Conservation (phyloP, 352 stramenopile genomes). For the Achlya hypogyna region DNA sequence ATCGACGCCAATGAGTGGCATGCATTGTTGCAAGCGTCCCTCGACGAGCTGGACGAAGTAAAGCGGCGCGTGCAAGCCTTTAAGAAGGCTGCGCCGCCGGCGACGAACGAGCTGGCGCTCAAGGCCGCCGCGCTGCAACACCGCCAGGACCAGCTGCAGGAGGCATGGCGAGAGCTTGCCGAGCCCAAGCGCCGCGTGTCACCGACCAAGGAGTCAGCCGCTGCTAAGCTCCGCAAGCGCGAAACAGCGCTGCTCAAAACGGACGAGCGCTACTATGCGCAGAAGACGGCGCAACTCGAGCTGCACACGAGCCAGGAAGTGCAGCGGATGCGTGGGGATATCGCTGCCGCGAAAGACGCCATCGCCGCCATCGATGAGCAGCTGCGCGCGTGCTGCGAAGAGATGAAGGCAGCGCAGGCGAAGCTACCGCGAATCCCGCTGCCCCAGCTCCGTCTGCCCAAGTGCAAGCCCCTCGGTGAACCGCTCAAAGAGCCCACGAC, state of each 20-base stretch:
- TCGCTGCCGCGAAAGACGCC: neutral
- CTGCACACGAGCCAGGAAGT: conserved; percentile 8
- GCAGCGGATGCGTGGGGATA: conserved; percentile 4
- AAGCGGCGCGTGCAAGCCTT: neutral
- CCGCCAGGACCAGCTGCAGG: conserved; percentile 2
- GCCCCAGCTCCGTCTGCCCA: conserved; percentile 6
- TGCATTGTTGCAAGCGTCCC: neutral
- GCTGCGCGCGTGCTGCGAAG: neutral
- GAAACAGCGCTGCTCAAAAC: conserved; percentile 1
- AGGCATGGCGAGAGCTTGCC: neutral
- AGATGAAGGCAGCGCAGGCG: neutral
- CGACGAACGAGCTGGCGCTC: neutral
- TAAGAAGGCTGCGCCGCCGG: neutral
- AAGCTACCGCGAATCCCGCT: neutral
- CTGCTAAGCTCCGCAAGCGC: neutral
- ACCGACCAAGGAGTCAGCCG: neutral
- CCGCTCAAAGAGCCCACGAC: neutral
- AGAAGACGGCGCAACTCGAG: conserved; percentile 4
- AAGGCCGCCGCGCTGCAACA: neutral
- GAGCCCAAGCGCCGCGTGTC: neutral
- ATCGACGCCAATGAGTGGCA: conserved; percentile 20
- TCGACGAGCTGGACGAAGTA: conserved; percentile 6
- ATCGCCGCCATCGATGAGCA: neutral
- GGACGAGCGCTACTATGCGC: conserved; percentile 6
- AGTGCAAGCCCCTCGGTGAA: neutral